Base-by-base conservation (phyloP, 2,329 filamentous ascomycete species). In the Aspergillus costaricaensis region DNA sequence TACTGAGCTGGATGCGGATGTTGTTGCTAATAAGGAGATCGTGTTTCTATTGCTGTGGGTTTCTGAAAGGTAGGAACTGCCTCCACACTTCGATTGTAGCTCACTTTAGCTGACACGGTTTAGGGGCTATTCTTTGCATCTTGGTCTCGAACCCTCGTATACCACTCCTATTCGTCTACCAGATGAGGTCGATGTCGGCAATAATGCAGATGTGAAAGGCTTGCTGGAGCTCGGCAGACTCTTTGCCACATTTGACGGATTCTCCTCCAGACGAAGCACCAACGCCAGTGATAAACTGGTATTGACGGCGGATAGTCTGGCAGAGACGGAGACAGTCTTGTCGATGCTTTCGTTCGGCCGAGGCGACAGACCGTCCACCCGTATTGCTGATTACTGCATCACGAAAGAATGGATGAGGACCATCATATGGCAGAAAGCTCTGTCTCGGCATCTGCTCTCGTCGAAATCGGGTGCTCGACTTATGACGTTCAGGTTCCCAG, bases 361-460 rank as follows among this genome's bases (percentile, higher is more conserved):
- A 17, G 56, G 51, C 0, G 58, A 68, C 30, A 50, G 58, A 4
- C 55, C 65, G 2, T 66, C 65, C 1, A 66, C 66, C 8, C 65
- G 71, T 10, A 60, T 68, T 12, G 71, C 71, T 21, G 71, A 74
- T 23, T 72, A 65, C 25, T 64, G 66, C 30, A 72, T 73, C 43
- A 74, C 71, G 0, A 66, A 65, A 49, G 64, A 73, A 59, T 74
- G 71, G 71, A 74, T 74, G 71, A 65, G 71, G 25, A 72, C 67
- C 1, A 74, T 74, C 7, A 60, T 74, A 19, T 74, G 71, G 71
- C 71, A 73, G 27, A 61, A 72, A 27, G 71, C 70, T 15, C 54
- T 74, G 4, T 68, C 68, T 3, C 48, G 59, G 41, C 66, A 65
- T 2, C 57, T 73, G 15, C 50, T 74, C 2, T 74, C 71, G 6